Evolutionary conservation across 2,329 filamentous ascomycete species (phyloP).

Genomic region (Trichoderma lentiforme): DNA sequence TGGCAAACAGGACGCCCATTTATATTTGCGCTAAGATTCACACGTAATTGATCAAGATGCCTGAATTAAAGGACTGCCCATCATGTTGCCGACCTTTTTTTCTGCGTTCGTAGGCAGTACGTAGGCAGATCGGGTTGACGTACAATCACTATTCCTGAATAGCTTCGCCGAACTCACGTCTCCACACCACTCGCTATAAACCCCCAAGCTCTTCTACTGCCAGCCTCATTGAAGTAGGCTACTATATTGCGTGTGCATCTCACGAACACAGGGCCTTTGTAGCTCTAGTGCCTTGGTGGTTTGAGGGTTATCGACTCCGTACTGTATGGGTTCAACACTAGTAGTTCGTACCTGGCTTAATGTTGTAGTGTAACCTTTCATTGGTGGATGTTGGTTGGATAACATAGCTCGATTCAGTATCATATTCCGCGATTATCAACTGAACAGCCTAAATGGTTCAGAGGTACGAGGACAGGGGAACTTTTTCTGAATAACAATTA

Average conservation of each 20-base stretch:
- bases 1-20: neutral
- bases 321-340: neutral
- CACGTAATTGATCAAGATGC: neutral
- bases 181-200: neutral
- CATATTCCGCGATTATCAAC: neutral
- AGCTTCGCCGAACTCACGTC: neutral
- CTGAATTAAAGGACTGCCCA: neutral
- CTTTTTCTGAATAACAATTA: neutral
- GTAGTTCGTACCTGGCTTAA: neutral
- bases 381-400: neutral
- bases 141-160: constrained; percentile 1
- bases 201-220: neutral
- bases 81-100: too few species aligned
- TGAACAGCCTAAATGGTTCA: neutral
- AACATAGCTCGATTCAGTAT: neutral
- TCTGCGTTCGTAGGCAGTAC: neutral
- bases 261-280: neutral
- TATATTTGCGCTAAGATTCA: neutral
- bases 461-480: neutral
- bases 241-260: neutral
- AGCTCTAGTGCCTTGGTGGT: neutral
- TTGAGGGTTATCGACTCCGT: neutral
- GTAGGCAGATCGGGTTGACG: neutral
- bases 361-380: neutral
- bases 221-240: neutral